A percentile compares a stretch with the other conserved stretches of the same genome.
phyloP scores from a whole-genome alignment of 1,139 yeast genomes.

The Suhomyces bolitotheri region DNA sequence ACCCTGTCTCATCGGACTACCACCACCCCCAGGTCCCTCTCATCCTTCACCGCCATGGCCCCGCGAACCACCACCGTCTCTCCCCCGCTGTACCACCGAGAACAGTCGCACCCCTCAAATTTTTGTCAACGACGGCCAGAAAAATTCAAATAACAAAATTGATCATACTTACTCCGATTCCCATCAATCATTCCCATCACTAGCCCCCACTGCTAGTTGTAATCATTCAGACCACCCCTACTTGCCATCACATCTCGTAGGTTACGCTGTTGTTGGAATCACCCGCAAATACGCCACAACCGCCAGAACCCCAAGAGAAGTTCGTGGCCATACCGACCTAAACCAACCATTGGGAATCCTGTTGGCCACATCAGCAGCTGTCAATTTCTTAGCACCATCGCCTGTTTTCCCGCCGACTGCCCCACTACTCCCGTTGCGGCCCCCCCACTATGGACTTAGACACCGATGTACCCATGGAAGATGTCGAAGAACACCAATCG shows the following conservation, averaged over 20 bases:
- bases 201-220: conserved; percentile 8
- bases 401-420: no score
- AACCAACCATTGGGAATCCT: no score
- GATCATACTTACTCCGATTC: conserved; percentile 7
- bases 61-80: no score
- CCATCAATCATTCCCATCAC: conserved; percentile 7
- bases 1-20: no score
- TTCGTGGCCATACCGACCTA: no score
- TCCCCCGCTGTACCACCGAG: conserved; percentile 2
- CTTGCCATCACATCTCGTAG: no score
- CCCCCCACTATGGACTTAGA: conserved; percentile 55
- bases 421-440: conserved; percentile 2
- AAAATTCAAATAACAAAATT: conserved; percentile 9
- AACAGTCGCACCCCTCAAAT: conserved; percentile 9
- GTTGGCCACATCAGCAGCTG: no score
- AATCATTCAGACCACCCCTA: conserved; percentile 4
- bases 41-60: no score
- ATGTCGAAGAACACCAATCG: conserved; percentile 54
- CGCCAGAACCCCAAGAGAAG: no score
- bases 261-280: no score
- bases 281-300: not conserved
- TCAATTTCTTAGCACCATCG: no score
- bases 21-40: no score
- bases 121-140: conserved; percentile 12
- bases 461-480: conserved; percentile 72